phyloP scores from a whole-genome alignment of 108 stramenopile species.

The Mediolabrus comicus region DNA sequence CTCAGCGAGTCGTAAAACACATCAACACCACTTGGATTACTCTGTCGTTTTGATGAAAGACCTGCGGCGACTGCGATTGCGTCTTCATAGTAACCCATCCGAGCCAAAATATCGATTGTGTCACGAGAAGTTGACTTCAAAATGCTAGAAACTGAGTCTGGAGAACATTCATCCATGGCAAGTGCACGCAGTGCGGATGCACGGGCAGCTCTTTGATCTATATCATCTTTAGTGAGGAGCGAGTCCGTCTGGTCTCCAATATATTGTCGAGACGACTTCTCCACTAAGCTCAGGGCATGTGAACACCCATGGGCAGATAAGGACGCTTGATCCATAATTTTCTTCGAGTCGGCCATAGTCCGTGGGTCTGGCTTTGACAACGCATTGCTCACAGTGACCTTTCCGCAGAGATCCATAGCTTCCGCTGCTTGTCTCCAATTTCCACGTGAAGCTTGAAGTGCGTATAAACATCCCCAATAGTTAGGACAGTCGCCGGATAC shows the following conservation, averaged over 20 bases:
- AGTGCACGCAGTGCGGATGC: constrained; percentile 56
- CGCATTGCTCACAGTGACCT: constrained; percentile 9
- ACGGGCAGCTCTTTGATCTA: constrained; percentile 53
- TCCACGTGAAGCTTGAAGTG: constrained; percentile 72
- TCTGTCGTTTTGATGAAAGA: constrained; percentile 32
- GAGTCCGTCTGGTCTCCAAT: constrained; percentile 20
- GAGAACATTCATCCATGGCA: constrained; percentile 52
- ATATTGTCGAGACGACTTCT: constrained; percentile 23
- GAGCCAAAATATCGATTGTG: constrained; percentile 59
- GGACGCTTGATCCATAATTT: constrained; percentile 56
- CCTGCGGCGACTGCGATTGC: constrained; percentile 58
- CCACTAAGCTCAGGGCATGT: constrained; percentile 56
- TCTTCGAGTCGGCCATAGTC: constrained; percentile 40
- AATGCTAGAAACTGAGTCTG: constrained; percentile 36
- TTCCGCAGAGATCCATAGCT: constrained; percentile 73
- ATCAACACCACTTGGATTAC: constrained; percentile 54
- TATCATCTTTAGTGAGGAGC: constrained; percentile 50
- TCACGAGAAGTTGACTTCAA: constrained; percentile 25
- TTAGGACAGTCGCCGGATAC: constrained; percentile 43
- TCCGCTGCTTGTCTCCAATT: constrained; percentile 77
- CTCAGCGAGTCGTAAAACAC: constrained; percentile 59
- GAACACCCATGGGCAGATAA: constrained; percentile 57
- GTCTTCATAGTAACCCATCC: constrained; percentile 64
- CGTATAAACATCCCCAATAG: constrained; percentile 75
- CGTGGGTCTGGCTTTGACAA: constrained; percentile 1